Percentiles rank a stretch among this genome's conserved stretches.
phyloP scores from a whole-genome alignment of 257 asterid genomes.

The Ocimum tenuiflorum region DNA sequence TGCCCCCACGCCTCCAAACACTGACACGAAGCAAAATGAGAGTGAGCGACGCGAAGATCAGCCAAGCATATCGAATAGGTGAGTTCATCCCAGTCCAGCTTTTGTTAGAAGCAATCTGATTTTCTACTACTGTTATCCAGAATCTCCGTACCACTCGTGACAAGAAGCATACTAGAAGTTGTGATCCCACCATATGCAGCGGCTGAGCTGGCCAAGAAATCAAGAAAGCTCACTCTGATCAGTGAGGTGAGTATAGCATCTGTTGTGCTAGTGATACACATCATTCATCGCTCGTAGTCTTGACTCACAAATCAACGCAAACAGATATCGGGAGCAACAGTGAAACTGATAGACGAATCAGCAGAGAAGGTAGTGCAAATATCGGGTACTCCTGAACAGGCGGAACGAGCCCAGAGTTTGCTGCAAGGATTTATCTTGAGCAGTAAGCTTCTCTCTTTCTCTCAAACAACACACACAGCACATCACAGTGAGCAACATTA shows the following conservation, averaged over 20 bases:
- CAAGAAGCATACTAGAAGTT: slow-evolving; percentile 80
- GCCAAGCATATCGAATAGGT: slow-evolving; percentile 60
- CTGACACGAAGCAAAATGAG: slow-evolving; percentile 50
- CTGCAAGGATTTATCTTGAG: slow-evolving; percentile 94
- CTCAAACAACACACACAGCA: background rate
- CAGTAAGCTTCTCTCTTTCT: slow-evolving; percentile 47
- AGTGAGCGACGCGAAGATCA: slow-evolving; percentile 57
- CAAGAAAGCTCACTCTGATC: slow-evolving; percentile 75
- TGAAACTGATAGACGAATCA: slow-evolving; percentile 61
- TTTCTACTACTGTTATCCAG: slow-evolving; percentile 26
- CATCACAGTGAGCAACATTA: slow-evolving; percentile 44
- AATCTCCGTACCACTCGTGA: slow-evolving; percentile 64
- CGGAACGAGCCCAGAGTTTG: slow-evolving; percentile 93
- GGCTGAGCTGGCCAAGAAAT: slow-evolving; percentile 59
- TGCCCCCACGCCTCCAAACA: slow-evolving; percentile 32
- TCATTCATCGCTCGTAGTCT: too few relatives aligned
- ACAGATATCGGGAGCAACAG: slow-evolving; percentile 87
- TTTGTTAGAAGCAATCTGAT: background rate
- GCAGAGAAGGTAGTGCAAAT: slow-evolving; percentile 72
- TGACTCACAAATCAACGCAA: slow-evolving; percentile 7
- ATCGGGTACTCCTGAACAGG: slow-evolving; percentile 90
- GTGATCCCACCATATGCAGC: slow-evolving; percentile 82
- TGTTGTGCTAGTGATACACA: background rate
- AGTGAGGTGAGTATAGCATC: slow-evolving; percentile 53
- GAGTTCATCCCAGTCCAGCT: slow-evolving; percentile 8